Base-by-base conservation (phyloP, 1,284 basidiomycete species). In the Puccinia polysora region DNA sequence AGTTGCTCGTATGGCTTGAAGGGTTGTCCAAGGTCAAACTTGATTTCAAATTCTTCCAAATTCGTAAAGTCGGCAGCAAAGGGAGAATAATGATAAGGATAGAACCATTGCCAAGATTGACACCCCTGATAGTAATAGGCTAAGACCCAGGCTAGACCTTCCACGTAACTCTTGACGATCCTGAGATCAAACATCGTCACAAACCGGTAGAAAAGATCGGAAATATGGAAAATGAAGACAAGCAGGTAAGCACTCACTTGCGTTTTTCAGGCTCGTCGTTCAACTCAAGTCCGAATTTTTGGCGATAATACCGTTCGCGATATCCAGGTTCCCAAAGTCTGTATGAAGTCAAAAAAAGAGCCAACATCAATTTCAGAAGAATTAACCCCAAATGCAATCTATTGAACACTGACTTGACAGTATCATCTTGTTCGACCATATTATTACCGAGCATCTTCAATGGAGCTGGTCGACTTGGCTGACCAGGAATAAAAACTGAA, bases 61-160 rank as follows among this genome's bases (percentile, higher is more conserved):
- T 92, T 87, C 71, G 86, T 85, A 77, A 98, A 97, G 80, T 99
- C 96, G 73, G 89, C 88, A 5, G 96, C 96, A 79, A 98, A 99
- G 0, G 96, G 96, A 4, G 96, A 92, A 80, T 95, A 98, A 81
- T 99, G 95, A 79, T 90, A 96, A 0, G 96, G 96, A 79, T 97
- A 98, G 81, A 89, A 99, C 96, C 96, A 99, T 77, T 93, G 88
- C 96, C 96, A 99, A 0, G 93, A 95, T 3, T 95, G 92, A 34
- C 79, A 79, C 75, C 96, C 96, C 85, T 97, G 95, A 81, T 97
- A 99, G 80, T 98, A 98, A 81, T 98, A 98, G 73, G 89, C 88
- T 64, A 99, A 81, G 0, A 99, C 96, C 96, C 96, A 98, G 73
- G 87, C 88, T 63, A 99, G 84, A 50, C 96, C 96, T 81, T 98